phyloP scores from a whole-genome alignment of 768 basidiomycete genomes.

The Kwoniella sp. region DNA sequence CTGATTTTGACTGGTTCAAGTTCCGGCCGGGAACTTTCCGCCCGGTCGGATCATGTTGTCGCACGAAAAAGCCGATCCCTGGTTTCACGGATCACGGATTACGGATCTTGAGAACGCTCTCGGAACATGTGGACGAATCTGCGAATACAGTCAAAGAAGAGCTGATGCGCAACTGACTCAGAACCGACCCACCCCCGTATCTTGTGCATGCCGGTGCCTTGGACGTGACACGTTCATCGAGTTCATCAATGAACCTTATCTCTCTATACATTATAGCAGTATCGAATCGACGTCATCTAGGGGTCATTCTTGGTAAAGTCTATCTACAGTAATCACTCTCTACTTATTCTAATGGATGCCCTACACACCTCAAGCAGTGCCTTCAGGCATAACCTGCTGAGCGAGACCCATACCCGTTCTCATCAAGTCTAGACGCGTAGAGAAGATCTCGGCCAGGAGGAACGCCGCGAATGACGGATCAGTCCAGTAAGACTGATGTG shows the following conservation, averaged over 20 bases:
- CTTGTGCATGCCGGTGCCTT: no score
- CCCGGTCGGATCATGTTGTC: neutral
- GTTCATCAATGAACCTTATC: no score
- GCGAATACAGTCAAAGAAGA: no score
- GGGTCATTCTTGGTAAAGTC: neutral
- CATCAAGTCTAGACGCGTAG: slow-evolving; percentile 53
- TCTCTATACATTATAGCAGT: no score
- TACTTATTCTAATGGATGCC: no score
- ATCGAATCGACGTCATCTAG: no score
- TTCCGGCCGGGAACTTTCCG: neutral
- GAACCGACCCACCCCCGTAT: no score
- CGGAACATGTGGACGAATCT: neutral
- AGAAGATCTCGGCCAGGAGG: slow-evolving; percentile 58
- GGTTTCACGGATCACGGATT: no score
- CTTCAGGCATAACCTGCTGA: slow-evolving; percentile 37
- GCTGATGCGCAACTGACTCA: no score
- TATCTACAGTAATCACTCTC: neutral
- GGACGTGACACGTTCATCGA: no score
- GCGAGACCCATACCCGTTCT: slow-evolving; percentile 57
- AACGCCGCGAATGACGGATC: slow-evolving; percentile 58
- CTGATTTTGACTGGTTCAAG: neutral
- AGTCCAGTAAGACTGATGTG: slow-evolving; percentile 58
- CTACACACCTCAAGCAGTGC: slow-evolving; percentile 23
- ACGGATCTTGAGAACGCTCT: no score
- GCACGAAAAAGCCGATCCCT: no score